Evolutionary conservation across 768 basidiomycete genomes (phyloP).

Genomic region (Dioszegia hungarica): DNA sequence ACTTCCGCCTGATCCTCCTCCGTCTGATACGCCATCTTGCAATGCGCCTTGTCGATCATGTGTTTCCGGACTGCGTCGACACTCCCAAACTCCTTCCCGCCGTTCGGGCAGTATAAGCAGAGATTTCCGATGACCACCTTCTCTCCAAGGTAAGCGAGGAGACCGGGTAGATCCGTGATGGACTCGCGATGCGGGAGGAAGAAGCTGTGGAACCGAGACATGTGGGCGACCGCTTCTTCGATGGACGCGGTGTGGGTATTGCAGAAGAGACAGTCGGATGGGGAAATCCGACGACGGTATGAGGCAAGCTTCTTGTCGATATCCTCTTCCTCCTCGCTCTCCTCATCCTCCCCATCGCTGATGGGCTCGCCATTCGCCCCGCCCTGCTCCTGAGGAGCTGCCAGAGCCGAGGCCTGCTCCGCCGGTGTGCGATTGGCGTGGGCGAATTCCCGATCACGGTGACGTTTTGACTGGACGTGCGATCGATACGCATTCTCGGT

Average conservation of each 20-base stretch:
- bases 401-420: not conserved
- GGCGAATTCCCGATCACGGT: conserved; percentile 64
- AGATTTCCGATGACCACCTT: conserved; percentile 89
- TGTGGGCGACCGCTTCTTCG: conserved; percentile 72
- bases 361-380: not conserved
- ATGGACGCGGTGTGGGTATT: conserved; percentile 54
- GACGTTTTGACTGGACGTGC: conserved; percentile 83
- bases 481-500: conserved; percentile 84
- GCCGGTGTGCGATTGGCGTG: not conserved
- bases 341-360: not conserved
- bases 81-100: conserved; percentile 71
- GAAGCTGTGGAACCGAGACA: conserved; percentile 83
- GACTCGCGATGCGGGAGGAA: conserved; percentile 93
- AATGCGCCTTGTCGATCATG: conserved; percentile 89
- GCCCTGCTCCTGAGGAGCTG: not conserved
- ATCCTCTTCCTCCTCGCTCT: conserved; percentile 11
- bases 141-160: conserved; percentile 80
- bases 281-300: conserved; percentile 54
- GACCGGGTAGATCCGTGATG: conserved; percentile 73
- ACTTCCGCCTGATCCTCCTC: conserved; percentile 76
- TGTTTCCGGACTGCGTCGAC: conserved; percentile 87
- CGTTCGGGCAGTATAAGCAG: conserved; percentile 80
- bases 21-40: conserved; percentile 86
- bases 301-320: conserved; percentile 37
- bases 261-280: conserved; percentile 84